These are phyloP conservation scores for Tetraselmis chui DNA, from an alignment of 139 green algal genomes.

Conservation along the genomic window DNA sequence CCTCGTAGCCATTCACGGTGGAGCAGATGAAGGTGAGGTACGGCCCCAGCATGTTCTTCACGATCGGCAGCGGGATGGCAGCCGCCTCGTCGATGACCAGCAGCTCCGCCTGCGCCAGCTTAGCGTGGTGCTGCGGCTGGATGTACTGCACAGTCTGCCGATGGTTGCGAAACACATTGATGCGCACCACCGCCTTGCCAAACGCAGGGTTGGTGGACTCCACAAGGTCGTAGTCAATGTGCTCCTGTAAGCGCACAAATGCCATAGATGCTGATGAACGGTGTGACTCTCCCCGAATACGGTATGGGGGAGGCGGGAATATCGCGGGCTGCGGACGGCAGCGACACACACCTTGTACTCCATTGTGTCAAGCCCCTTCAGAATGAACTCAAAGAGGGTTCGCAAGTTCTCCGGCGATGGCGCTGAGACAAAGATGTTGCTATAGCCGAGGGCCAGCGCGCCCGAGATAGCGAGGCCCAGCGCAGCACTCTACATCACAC, in stretches of 20 bases:
- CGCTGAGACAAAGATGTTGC: constrained; percentile 97
- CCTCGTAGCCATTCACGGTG: constrained; percentile 93
- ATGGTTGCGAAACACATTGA: constrained; percentile 90
- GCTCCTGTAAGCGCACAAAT: constrained; percentile 54
- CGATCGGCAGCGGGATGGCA: constrained; percentile 89
- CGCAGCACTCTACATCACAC: constrained; percentile 61
- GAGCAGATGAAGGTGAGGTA: constrained; percentile 98
- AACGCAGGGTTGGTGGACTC: constrained; percentile 88
- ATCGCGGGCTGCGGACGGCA: not conserved
- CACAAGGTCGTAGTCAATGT: constrained; percentile 96
- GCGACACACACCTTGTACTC: constrained; percentile 21
- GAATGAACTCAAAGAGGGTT: constrained; percentile 97
- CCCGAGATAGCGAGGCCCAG: constrained; percentile 78
- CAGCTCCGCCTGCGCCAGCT: constrained; percentile 88
- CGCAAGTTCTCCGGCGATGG: constrained; percentile 93
- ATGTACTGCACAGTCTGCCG: constrained; percentile 96
- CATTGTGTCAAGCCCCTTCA: constrained; percentile 70
- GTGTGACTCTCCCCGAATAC: too few relatives aligned
- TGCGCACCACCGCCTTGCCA: constrained; percentile 78
- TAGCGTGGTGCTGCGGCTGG: constrained; percentile 81
- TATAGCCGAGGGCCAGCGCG: constrained; percentile 85
- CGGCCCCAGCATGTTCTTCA: constrained; percentile 88
- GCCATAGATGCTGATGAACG: too few relatives aligned
- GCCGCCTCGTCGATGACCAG: constrained; percentile 95
- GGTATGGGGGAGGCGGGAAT: too few relatives aligned